Conservation (phyloP, 306 rosid species). For the Neltuma alba region DNA sequence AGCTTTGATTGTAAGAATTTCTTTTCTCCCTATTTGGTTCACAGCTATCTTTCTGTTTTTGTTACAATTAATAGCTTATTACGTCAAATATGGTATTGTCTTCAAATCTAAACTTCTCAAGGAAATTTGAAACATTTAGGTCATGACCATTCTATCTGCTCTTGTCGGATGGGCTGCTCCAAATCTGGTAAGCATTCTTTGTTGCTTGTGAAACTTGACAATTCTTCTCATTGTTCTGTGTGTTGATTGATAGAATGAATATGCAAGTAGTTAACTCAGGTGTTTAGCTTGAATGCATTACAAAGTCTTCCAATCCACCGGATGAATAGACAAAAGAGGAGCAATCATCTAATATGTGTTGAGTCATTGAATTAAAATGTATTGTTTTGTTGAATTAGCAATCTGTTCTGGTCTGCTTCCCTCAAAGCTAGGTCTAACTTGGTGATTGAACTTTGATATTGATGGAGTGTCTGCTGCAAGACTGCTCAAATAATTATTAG, state of each 20-base stretch:
- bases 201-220: not conserved
- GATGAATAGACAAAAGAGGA: not conserved
- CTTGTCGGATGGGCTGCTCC: slow-evolving; percentile 99
- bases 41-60: not conserved
- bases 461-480: not conserved
- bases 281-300: not conserved
- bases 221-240: not conserved
- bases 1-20: slow-evolving; percentile 76
- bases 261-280: not conserved
- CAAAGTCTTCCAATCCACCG: not conserved
- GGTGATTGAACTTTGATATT: not conserved
- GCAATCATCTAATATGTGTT: not conserved
- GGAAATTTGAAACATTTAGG: slow-evolving; percentile 50
- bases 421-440: not conserved
- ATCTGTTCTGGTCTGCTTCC: not conserved
- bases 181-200: slow-evolving; percentile 52
- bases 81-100: not conserved
- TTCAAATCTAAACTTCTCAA: slow-evolving; percentile 8
- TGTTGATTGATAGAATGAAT: not conserved
- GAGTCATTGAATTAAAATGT: not conserved
- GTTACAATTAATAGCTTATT: not conserved
- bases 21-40: slow-evolving; percentile 8
- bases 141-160: slow-evolving; percentile 93
- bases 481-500: not conserved
- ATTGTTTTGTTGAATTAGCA: not conserved